Evolutionary conservation across 2,329 filamentous ascomycete species (phyloP).

Genomic region (Chaetomium sp.): DNA sequence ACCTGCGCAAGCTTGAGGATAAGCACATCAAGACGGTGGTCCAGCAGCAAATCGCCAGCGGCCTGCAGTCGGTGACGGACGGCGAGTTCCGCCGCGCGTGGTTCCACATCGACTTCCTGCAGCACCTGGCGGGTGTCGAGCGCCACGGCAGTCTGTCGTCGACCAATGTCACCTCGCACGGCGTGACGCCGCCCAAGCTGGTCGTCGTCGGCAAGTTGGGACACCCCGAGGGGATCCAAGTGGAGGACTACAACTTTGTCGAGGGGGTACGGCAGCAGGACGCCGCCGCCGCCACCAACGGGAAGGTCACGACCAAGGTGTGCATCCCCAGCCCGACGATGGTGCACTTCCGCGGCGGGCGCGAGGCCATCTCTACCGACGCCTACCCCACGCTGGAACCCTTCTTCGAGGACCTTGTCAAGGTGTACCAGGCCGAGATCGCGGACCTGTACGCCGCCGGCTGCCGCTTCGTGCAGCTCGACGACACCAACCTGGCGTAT

Average conservation of each 20-base stretch:
- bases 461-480: conserved; percentile 59
- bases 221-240: conserved; percentile 57
- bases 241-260: conserved; percentile 58
- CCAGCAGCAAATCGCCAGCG: conserved; percentile 50
- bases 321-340: conserved; percentile 62
- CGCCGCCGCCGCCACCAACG: conserved; percentile 41
- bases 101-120: conserved; percentile 62
- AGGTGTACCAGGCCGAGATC: conserved; percentile 58
- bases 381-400: conserved; percentile 58
- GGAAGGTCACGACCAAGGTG: conserved; percentile 48
- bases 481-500: conserved; percentile 63
- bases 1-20: conserved; percentile 55
- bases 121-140: conserved; percentile 56
- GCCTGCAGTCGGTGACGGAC: conserved; percentile 55
- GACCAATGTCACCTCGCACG: conserved; percentile 49
- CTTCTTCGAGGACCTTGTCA: conserved; percentile 58
- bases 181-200: conserved; percentile 55
- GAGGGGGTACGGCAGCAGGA: conserved; percentile 42
- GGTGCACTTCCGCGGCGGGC: conserved; percentile 60
- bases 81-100: conserved; percentile 60
- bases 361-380: conserved; percentile 53
- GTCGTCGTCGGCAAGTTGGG: conserved; percentile 57
- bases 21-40: conserved; percentile 52
- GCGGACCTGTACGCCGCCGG: conserved; percentile 55
- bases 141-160: conserved; percentile 50